Evolutionary conservation across 305 asterid species (phyloP), one percentile per base, ranked within the genome.

Genomic region (Fraxinus nigra): DNA sequence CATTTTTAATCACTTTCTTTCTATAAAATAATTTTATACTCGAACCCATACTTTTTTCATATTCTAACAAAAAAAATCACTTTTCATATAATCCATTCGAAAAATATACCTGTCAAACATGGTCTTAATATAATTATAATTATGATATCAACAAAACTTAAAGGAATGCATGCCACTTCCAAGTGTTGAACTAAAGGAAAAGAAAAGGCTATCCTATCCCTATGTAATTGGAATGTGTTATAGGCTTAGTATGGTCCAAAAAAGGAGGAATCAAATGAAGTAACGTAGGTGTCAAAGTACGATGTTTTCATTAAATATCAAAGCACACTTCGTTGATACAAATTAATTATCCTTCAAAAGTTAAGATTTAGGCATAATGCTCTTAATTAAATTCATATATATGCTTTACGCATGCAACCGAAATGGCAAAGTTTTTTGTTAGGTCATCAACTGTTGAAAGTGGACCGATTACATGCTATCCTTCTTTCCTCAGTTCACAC

Each of bases 281-380:
- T 40, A 40, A 40, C 48, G 13, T 40, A 40, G 48, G 48, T 59
- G 69, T 85, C 82, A 83, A 85, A 87, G 90, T 85, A 87, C 87
- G 82, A 84, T 65, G 83, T 85, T 79, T 37, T 75, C 81, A 81
- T 83, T 81, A 61, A 77, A 76, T 22, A 76, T 33, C 63, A 63
- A 38, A 28, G 7, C 48, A 30, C 33, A 9, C 34, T 56, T 43
- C 24, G 16, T 37, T n/a, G 37, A 69, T 30, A 40, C 14, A 30
- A 37, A 69, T 40, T 80, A 61, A 63, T 67, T 69, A 24, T 35
- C 73, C 13, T 22, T 75, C 33, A 9, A 46, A 43, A 75, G 69
- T 59, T 77, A 48, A 77, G 61, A 63, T 24, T 63, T 63, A 22
- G 33, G 11, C 22, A 22, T 22, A 63, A 63, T 63, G 72, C 8